A percentile compares a stretch with the other conserved stretches of the same genome.
Evolutionary conservation across 768 basidiomycete species (phyloP).

Genomic region (Agrocybe praecox): DNA sequence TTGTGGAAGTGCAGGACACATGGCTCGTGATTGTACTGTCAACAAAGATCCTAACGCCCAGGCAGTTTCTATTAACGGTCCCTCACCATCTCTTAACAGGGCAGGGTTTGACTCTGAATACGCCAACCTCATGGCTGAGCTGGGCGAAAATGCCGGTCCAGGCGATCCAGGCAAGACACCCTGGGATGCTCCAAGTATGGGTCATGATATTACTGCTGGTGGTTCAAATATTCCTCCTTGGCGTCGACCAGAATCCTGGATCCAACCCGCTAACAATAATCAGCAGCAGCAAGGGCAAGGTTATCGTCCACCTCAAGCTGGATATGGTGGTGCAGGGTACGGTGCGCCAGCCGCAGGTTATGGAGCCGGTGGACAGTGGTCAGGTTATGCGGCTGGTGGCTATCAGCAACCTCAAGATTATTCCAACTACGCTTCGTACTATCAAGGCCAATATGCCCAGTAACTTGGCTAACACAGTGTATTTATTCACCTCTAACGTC

Average conservation of each 20-base stretch:
- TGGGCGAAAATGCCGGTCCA: constrained; percentile 78
- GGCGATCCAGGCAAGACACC: constrained; percentile 55
- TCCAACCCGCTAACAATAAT: constrained; percentile 51
- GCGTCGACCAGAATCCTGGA: constrained; percentile 91
- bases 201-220: constrained; percentile 71
- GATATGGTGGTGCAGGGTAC: constrained; percentile 50
- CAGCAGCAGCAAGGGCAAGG: constrained; percentile 63
- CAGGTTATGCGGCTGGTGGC: constrained; percentile 48
- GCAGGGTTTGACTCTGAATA: constrained; percentile 98
- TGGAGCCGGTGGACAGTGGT: constrained; percentile 45
- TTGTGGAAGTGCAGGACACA: constrained; percentile 97
- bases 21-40: constrained; percentile 97
- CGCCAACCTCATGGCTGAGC: constrained; percentile 95
- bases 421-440: constrained; percentile 83
- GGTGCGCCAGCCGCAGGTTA: constrained; percentile 42
- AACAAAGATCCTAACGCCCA: constrained; percentile 86
- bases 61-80: constrained; percentile 37
- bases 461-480: constrained; percentile 51
- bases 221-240: constrained; percentile 87
- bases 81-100: constrained; percentile 57
- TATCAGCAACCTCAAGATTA: constrained; percentile 70
- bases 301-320: constrained; percentile 69
- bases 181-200: constrained; percentile 51
- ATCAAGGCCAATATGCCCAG: constrained; percentile 86
- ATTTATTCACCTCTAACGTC: constrained; percentile 41